Percentiles rank a stretch among this genome's conserved stretches.
Conservation (phyloP, 108 stramenopile species). For the Cyclotella atomus region DNA sequence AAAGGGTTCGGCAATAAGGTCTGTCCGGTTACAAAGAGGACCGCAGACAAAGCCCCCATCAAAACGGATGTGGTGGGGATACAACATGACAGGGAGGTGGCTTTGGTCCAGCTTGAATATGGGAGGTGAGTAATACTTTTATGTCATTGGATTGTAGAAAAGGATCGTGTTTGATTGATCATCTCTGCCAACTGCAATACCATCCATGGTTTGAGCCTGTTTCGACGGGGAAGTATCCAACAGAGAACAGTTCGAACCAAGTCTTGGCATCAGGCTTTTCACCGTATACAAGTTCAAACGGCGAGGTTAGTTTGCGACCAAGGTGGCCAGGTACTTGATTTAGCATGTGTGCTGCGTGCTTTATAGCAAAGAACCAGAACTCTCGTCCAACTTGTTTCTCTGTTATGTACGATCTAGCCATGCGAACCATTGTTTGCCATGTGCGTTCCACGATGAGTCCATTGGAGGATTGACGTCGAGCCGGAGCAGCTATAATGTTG, state of each 20-base stretch:
- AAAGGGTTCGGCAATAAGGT: conserved; percentile 7
- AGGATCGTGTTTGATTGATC: conserved; percentile 13
- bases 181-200: conserved; percentile 19
- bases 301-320: conserved; percentile 11
- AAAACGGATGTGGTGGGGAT: neutral
- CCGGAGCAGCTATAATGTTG: conserved; percentile 24
- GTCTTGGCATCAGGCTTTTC: conserved; percentile 11
- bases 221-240: conserved; percentile 15
- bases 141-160: conserved; percentile 22
- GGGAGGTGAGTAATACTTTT: neutral
- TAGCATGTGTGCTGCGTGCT: conserved; percentile 11
- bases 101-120: conserved; percentile 9
- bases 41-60: conserved; percentile 17
- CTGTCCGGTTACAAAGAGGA: neutral
- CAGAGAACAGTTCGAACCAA: conserved; percentile 29
- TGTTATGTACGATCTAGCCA: conserved; percentile 24
- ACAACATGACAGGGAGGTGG: neutral
- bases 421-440: conserved; percentile 17
- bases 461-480: conserved; percentile 22
- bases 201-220: conserved; percentile 20
- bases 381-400: conserved; percentile 29
- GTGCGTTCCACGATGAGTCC: conserved; percentile 22
- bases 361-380: conserved; percentile 27
- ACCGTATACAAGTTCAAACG: conserved; percentile 21
- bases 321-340: conserved; percentile 29